phyloP scores from a whole-genome alignment of 1,284 basidiomycete genomes.

The Cerrena zonata region DNA sequence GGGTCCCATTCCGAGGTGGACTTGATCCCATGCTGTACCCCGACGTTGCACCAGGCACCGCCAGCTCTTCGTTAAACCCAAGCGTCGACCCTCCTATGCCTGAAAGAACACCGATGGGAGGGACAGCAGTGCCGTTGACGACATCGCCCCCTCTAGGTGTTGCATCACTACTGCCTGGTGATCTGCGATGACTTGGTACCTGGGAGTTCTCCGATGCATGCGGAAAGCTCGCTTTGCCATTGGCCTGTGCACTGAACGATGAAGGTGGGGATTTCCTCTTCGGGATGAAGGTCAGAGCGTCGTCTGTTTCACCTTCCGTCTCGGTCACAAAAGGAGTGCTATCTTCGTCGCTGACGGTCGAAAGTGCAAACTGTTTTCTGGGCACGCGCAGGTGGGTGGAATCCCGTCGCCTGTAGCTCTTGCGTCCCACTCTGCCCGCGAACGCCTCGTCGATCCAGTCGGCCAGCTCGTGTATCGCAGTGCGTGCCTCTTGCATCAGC shows the following conservation, averaged over 20 bases:
- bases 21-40: not conserved
- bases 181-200: not conserved
- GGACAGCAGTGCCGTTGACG: not conserved
- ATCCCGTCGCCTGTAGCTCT: not conserved
- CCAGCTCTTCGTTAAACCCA: not conserved
- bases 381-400: constrained; percentile 3
- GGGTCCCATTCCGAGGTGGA: constrained; percentile 17
- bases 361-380: not conserved
- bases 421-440: constrained; percentile 21
- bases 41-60: not conserved
- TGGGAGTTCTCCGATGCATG: constrained; percentile 5
- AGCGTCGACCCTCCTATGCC: not conserved
- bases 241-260: constrained; percentile 17
- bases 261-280: constrained; percentile 44
- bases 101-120: not conserved
- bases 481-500: constrained; percentile 78
- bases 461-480: constrained; percentile 83
- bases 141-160: not conserved
- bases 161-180: not conserved
- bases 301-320: constrained; percentile 56
- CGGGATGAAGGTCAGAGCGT: constrained; percentile 65
- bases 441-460: constrained; percentile 89
- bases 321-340: constrained; percentile 26
- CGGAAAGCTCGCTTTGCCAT: constrained; percentile 15
- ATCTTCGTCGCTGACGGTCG: constrained; percentile 10